Base-by-base conservation (phyloP, 176 grass and related monocot species). In the Cenchrus purpureus region DNA sequence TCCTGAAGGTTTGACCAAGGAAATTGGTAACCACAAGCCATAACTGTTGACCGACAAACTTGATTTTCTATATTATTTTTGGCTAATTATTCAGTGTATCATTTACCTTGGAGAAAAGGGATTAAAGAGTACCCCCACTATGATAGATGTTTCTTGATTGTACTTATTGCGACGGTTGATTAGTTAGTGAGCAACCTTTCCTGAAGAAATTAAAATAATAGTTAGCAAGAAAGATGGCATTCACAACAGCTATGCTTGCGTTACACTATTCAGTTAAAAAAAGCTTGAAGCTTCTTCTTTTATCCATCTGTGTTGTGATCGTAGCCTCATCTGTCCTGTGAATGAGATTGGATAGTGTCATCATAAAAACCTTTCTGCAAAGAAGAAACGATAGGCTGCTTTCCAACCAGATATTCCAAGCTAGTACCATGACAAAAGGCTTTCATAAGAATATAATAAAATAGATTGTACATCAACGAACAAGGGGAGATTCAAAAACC, bases 191-290 rank as follows among this genome's bases (percentile, higher is more conserved):
- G 15, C 73, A 57, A 57, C 16, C 73, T 40, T 76, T 58, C 16
- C 9, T 37, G 14, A 76, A 57, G 2, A 40, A 37, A 57, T 54
- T 53, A 75, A 76, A 20, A 76, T 40, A 74, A 32, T 32, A 51
- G 63, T 28, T 12, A 76, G 16, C 28, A 52, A 87, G 61, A 70
- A 82, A 76, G 16, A 82, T 82, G 19, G 50, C 48, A 45, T 17
- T 62, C 65, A 43, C 14, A 64, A 52, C 52, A 76, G 12, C 42
- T 59, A 82, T 45, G 34, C 71, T 87, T 82, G 78, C 71, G 73
- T 48, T 52, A 68, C 80, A 68, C 61, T 82, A 60, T 29, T 87
- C 53, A 61, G 1, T 4, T 2, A 46, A 40, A 32, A 66, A 81
- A 54, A 46, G 58, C 15, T 56, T 68, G 3, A 29, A 54, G 48